Conservation (phyloP, 1,284 basidiomycete genomes). For the Heterobasidion occidentale region DNA sequence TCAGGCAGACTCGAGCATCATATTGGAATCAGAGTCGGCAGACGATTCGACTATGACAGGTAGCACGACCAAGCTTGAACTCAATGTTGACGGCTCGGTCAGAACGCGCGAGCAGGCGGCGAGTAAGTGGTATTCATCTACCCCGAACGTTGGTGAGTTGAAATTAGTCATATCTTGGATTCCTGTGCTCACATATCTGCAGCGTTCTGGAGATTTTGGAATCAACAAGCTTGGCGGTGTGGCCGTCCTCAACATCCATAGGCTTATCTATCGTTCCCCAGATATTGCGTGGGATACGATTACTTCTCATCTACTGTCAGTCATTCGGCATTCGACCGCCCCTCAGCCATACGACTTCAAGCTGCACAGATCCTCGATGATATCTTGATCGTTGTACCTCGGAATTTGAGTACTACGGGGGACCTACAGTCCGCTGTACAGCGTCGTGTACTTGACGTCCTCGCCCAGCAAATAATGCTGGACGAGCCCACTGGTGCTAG, state of each 20-base stretch:
- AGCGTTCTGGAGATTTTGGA: conserved; percentile 81
- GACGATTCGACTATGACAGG: conserved; percentile 29
- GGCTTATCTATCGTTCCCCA: conserved; percentile 74
- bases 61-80: conserved; percentile 16
- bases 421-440: too few species aligned
- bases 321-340: conserved; percentile 60
- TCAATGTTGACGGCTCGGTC: conserved; percentile 32
- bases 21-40: conserved; percentile 28
- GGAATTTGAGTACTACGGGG: too few species aligned
- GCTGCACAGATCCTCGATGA: too few species aligned
- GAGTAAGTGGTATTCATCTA: conserved; percentile 81
- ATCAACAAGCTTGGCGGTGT: conserved; percentile 81
- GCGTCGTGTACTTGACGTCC: too few species aligned
- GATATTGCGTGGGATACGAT: conserved; percentile 83
- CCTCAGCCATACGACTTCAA: conserved; percentile 84
- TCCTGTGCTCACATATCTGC: conserved; percentile 2
- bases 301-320: conserved; percentile 70
- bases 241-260: conserved; percentile 74
- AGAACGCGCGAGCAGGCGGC: conserved; percentile 49
- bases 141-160: conserved; percentile 63
- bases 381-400: too few species aligned
- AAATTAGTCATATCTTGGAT: neutral
- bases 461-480: too few species aligned
- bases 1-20: too few species aligned
- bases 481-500: too few species aligned